phyloP scores from a whole-genome alignment of 164 flowering plant genomes.

The Kingdonia uniflora region DNA sequence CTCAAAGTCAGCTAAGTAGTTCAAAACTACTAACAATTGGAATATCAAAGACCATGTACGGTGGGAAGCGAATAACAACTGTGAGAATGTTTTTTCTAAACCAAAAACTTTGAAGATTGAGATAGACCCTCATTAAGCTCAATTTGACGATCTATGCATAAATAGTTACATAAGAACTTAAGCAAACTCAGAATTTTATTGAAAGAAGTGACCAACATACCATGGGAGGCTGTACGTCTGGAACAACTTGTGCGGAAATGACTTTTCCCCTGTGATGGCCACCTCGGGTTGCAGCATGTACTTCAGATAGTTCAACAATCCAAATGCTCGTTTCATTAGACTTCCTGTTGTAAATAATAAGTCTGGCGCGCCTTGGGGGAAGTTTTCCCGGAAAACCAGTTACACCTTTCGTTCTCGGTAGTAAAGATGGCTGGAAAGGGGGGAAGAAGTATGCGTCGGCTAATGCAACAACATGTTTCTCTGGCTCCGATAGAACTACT shows the following conservation, averaged over 20 bases:
- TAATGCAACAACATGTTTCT: constrained; percentile 72
- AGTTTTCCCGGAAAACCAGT: constrained; percentile 71
- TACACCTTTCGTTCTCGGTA: constrained; percentile 80
- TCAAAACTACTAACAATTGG: too few relatives aligned
- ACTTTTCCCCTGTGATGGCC: constrained; percentile 96
- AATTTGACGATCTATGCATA: too few relatives aligned
- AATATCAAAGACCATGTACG: too few relatives aligned
- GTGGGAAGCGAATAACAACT: too few relatives aligned
- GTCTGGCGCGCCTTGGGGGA: constrained; percentile 80
- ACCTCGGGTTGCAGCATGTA: constrained; percentile 89
- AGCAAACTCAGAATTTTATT: too few relatives aligned
- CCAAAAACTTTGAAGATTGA: too few relatives aligned
- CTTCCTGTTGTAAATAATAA: constrained; percentile 67
- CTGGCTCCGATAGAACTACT: constrained; percentile 77
- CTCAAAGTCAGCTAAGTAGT: too few relatives aligned
- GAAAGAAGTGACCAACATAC: too few relatives aligned
- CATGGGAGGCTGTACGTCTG: constrained; percentile 95
- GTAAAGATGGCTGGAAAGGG: constrained; percentile 84
- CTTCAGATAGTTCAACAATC: constrained; percentile 77
- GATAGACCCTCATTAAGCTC: too few relatives aligned
- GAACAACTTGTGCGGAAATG: constrained; percentile 62
- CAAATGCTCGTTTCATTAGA: constrained; percentile 82
- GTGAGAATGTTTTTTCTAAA: too few relatives aligned
- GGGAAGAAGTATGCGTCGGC: constrained; percentile 98
- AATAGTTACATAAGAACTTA: too few relatives aligned